These are phyloP conservation scores for Aegilops sharonensis DNA, from an alignment of 176 grass and related monocot species.

Conservation along the genomic window DNA sequence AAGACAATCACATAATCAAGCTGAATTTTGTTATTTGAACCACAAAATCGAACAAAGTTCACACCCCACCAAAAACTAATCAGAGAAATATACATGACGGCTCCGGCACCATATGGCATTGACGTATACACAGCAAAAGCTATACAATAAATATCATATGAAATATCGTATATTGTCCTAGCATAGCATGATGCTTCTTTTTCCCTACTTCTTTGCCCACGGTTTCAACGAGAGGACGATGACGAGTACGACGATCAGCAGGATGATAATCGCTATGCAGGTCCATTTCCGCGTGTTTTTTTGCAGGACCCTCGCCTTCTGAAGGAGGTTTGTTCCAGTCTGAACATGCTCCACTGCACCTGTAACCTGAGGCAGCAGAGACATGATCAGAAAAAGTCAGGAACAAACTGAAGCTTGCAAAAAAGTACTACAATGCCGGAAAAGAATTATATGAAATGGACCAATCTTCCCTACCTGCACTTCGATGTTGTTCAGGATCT, in stretches of 20 bases:
- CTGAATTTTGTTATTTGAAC: neutral
- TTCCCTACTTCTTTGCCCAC: conserved; percentile 41
- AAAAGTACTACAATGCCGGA: neutral
- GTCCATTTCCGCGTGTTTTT: conserved; percentile 79
- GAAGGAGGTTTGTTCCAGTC: conserved; percentile 44
- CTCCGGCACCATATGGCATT: neutral
- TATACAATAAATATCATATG: neutral
- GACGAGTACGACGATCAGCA: conserved; percentile 52
- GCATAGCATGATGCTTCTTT: neutral
- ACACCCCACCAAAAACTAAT: neutral
- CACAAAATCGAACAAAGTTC: neutral
- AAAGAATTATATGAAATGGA: neutral
- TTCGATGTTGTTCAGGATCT: conserved; percentile 73
- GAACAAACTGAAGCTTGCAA: conserved; percentile 14
- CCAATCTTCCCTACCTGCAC: conserved; percentile 40
- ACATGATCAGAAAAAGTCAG: neutral
- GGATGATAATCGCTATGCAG: conserved; percentile 59
- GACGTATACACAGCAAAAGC: conserved; percentile 6
- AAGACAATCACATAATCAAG: neutral
- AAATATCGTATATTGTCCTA: neutral
- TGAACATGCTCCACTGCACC: conserved; percentile 53
- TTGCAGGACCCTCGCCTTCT: conserved; percentile 56
- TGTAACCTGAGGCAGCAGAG: conserved; percentile 53
- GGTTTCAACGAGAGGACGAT: conserved; percentile 55
- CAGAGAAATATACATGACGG: neutral